Evolutionary conservation across 176 grass and related monocot genomes (phyloP).

Genomic region (Elymus sibiricus): DNA sequence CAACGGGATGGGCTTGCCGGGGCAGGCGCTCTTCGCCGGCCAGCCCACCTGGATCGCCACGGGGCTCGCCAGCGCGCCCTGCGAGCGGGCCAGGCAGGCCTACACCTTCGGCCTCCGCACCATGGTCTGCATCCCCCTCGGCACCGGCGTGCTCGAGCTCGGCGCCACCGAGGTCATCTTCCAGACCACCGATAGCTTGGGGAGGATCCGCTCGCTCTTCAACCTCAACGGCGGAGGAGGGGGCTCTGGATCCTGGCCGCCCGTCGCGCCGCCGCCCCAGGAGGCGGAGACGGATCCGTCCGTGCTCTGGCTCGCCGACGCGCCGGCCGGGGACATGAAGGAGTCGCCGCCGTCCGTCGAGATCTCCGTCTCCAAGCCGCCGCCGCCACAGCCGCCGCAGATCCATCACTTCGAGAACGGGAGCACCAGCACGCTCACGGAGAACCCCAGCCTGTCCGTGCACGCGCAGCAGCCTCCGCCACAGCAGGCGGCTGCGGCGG

Average conservation of each 20-base stretch:
- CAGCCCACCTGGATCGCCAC: conserved; percentile 60
- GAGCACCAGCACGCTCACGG: conserved; percentile 70
- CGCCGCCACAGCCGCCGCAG: conserved; percentile 38
- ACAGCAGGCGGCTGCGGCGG: not conserved
- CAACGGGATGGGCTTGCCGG: conserved; percentile 49
- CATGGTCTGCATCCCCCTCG: conserved; percentile 87
- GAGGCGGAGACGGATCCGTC: conserved; percentile 81
- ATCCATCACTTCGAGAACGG: conserved; percentile 78
- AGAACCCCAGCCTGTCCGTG: conserved; percentile 67
- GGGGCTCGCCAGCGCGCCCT: conserved; percentile 31
- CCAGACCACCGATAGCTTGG: conserved; percentile 58
- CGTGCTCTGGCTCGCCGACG: conserved; percentile 76
- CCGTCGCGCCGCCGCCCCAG: not conserved
- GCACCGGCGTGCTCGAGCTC: conserved; percentile 85
- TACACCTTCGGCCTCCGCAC: conserved; percentile 76
- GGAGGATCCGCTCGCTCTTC: conserved; percentile 63
- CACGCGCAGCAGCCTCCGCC: conserved; percentile 28
- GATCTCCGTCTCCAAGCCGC: conserved; percentile 64
- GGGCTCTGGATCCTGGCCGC: conserved; percentile 7
- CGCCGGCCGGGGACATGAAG: conserved; percentile 62
- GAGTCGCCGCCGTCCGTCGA: conserved; percentile 54
- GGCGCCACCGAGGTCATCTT: conserved; percentile 77
- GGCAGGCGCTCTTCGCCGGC: conserved; percentile 52
- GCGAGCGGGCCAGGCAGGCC: conserved; percentile 78
- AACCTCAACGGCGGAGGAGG: conserved; percentile 38